phyloP scores from a whole-genome alignment of 2,329 filamentous ascomycete species.

The Diaporthe longicolla region DNA sequence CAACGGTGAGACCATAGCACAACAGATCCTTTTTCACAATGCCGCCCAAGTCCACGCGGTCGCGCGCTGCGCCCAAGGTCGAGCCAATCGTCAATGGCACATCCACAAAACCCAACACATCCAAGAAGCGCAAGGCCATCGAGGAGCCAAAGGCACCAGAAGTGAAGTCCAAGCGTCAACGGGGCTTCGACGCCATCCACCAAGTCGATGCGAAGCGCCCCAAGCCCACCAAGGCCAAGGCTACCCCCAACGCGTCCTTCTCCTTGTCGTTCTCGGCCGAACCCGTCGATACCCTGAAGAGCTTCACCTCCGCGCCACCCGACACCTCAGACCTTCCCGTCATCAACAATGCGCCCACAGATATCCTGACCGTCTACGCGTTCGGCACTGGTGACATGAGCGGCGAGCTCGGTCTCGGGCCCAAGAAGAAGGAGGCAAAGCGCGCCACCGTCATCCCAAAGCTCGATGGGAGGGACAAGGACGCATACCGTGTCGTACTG shows the following conservation, averaged over 20 bases:
- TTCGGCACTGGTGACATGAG: constrained; percentile 60
- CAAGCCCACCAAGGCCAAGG: constrained; percentile 32
- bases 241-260: constrained; percentile 24
- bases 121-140: constrained; percentile 43
- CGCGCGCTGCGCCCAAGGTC: constrained; percentile 36
- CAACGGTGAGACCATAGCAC: constrained; percentile 25
- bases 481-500: constrained; percentile 61
- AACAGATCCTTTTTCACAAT: constrained; percentile 31
- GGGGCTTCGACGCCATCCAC: constrained; percentile 14
- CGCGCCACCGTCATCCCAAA: constrained; percentile 44
- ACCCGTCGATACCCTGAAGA: constrained; percentile 39
- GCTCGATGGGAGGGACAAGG: constrained; percentile 42
- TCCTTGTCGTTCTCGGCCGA: constrained; percentile 34
- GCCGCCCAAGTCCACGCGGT: constrained; percentile 39
- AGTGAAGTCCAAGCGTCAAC: constrained; percentile 33
- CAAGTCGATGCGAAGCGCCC: constrained; percentile 24
- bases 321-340: constrained; percentile 40
- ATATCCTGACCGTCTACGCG: constrained; percentile 43
- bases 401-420: constrained; percentile 55
- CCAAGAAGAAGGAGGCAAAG: constrained; percentile 43
- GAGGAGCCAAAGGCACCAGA: constrained; percentile 24
- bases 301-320: constrained; percentile 39
- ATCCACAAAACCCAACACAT: constrained; percentile 29
- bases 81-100: constrained; percentile 36
- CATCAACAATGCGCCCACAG: constrained; percentile 42